Percentiles rank a stretch among this genome's conserved stretches.
These are phyloP conservation scores for Penstemon davidsonii DNA, from an alignment of 257 asterid genomes.

Conservation along the genomic window DNA sequence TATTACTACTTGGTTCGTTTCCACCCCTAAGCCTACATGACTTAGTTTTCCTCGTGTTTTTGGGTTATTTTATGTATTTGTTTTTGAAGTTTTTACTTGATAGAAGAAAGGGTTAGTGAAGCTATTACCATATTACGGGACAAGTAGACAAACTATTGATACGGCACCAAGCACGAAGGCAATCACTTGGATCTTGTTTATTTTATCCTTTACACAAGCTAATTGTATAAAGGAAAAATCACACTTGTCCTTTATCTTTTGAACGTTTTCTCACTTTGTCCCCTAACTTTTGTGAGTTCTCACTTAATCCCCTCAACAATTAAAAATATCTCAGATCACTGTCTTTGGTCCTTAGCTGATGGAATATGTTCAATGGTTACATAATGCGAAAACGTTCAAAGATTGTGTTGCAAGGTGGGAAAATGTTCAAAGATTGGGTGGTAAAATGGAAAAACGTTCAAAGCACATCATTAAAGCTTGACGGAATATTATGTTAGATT, in stretches of 20 bases:
- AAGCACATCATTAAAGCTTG: no score
- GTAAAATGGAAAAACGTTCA: no score
- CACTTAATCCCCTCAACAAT: no score
- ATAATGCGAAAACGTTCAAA: neutral
- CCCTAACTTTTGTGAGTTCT: no score
- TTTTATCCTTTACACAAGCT: neutral
- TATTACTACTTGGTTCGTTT: no score
- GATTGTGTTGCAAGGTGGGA: no score
- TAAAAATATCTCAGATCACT: no score
- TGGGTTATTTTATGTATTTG: no score
- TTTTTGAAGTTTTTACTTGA: neutral
- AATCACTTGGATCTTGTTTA: conserved; percentile 29
- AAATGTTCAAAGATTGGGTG: no score
- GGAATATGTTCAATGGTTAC: neutral
- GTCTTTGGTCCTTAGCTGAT: neutral
- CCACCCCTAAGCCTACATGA: no score
- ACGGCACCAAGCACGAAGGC: conserved; percentile 22
- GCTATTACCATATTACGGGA: conserved; percentile 1
- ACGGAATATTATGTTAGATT: no score
- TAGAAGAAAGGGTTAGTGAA: conserved; percentile 1
- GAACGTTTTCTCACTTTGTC: neutral
- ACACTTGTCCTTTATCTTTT: neutral
- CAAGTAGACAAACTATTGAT: conserved; percentile 6
- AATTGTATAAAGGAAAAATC: neutral
- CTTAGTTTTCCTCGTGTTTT: no score